A percentile compares a stretch with the other conserved stretches of the same genome.
Conservation (phyloP, 192 early-diverging fungal genomes). For the Gonapodya prolifera region DNA sequence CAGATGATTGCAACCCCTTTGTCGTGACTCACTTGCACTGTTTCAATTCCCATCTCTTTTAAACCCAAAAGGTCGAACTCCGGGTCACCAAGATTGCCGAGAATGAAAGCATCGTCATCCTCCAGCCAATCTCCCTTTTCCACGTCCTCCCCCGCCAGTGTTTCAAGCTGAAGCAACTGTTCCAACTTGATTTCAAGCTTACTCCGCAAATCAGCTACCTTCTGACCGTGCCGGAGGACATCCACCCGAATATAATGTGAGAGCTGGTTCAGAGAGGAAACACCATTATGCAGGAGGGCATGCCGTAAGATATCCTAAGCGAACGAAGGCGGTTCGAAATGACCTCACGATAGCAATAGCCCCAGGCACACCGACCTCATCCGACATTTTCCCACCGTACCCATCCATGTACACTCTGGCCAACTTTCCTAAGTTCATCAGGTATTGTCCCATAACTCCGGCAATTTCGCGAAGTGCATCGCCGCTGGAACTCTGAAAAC, state of each 20-base stretch:
- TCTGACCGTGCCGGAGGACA: conserved; percentile 53
- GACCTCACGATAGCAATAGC: background rate
- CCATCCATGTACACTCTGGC: conserved; percentile 65
- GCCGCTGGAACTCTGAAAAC: background rate
- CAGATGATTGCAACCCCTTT: conserved; percentile 11
- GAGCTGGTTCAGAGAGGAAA: conserved; percentile 47
- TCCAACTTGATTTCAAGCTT: conserved; percentile 62
- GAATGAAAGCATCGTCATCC: conserved; percentile 30
- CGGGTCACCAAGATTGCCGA: conserved; percentile 45
- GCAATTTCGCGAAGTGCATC: background rate
- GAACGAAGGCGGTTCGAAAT: background rate
- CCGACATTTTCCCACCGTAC: conserved; percentile 54
- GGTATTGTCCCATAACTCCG: conserved; percentile 67
- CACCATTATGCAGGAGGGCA: conserved; percentile 72
- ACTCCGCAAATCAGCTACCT: conserved; percentile 60
- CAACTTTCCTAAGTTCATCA: conserved; percentile 71
- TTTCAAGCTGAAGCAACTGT: conserved; percentile 29
- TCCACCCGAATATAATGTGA: conserved; percentile 73
- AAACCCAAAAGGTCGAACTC: conserved; percentile 91
- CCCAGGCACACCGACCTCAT: conserved; percentile 39
- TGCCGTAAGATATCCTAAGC: conserved; percentile 67
- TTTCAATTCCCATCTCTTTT: conserved; percentile 54
- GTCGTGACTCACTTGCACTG: conserved; percentile 26
- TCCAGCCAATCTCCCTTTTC: conserved; percentile 25
- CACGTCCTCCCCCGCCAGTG: conserved; percentile 18